A percentile compares a stretch with the other conserved stretches of the same genome.
Conservation (phyloP, 2,329 filamentous ascomycete species). For the Onygenales sp. region DNA sequence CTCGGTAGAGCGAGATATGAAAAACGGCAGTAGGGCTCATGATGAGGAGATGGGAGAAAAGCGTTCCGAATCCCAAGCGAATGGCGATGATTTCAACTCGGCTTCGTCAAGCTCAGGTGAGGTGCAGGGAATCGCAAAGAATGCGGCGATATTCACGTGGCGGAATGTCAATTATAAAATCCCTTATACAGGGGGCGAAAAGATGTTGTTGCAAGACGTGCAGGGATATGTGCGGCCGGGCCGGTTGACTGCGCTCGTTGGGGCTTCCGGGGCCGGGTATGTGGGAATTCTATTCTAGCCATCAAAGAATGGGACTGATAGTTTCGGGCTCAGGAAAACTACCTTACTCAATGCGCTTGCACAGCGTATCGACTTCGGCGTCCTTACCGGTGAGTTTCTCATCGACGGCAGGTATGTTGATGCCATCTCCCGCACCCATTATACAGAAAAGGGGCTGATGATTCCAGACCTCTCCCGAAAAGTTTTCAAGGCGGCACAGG, state of each 20-base stretch:
- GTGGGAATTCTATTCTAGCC: constrained; percentile 4
- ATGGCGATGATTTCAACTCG: constrained; percentile 13
- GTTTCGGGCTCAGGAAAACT: constrained; percentile 32
- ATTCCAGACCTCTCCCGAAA: constrained; percentile 28
- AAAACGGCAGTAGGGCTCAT: constrained; percentile 34
- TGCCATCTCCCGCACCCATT: background rate
- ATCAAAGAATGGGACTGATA: background rate
- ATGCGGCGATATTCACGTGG: constrained; percentile 72
- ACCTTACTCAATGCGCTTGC: constrained; percentile 39
- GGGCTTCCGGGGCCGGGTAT: constrained; percentile 53
- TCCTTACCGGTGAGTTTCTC: constrained; percentile 34
- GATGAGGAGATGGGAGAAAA: constrained; percentile 44
- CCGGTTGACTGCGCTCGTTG: constrained; percentile 70
- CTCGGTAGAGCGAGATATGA: constrained; percentile 47
- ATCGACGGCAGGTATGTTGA: constrained; percentile 34
- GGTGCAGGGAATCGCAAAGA: constrained; percentile 48
- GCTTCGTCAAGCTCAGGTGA: constrained; percentile 19
- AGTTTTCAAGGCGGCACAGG: constrained; percentile 47
- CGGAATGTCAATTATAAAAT: constrained; percentile 70
- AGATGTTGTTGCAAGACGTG: constrained; percentile 48
- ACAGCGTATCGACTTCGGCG: constrained; percentile 36
- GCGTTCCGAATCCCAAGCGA: constrained; percentile 8
- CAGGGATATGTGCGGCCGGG: constrained; percentile 69
- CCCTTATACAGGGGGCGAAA: constrained; percentile 33
- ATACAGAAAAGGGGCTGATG: constrained; percentile 3